Evolutionary conservation across 257 asterid species (phyloP).

Genomic region (Osmanthus fragrans): DNA sequence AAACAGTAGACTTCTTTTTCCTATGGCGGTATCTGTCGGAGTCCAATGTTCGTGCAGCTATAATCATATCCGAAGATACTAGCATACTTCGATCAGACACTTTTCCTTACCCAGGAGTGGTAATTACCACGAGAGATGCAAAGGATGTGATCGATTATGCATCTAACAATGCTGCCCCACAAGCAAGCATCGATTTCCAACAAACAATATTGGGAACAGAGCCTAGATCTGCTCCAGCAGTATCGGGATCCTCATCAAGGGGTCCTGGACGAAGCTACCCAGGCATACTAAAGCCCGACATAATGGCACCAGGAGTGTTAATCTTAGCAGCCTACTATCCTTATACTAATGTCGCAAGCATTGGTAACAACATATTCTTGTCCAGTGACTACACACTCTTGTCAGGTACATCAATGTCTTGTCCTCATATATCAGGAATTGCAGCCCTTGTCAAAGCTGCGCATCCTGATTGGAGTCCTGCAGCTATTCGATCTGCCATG

Average conservation of each 20-base stretch:
- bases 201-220: slow-evolving; percentile 33
- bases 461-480: slow-evolving; percentile 49
- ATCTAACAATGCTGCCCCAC: not conserved
- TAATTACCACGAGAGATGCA: slow-evolving; percentile 31
- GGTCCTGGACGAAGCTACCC: slow-evolving; percentile 38
- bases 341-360: not conserved
- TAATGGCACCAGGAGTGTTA: slow-evolving; percentile 41
- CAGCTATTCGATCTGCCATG: slow-evolving; percentile 47
- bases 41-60: slow-evolving; percentile 29
- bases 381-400: slow-evolving; percentile 23
- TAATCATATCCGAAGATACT: slow-evolving; percentile 30
- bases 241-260: slow-evolving; percentile 30
- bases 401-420: slow-evolving; percentile 51
- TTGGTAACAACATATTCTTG: slow-evolving; percentile 26
- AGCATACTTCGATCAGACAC: slow-evolving; percentile 15
- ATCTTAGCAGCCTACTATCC: slow-evolving; percentile 39
- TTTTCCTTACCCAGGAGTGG: slow-evolving; percentile 35
- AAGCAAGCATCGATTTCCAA: slow-evolving; percentile 36
- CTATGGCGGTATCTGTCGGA: slow-evolving; percentile 2
- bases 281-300: slow-evolving; percentile 38
- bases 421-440: slow-evolving; percentile 47
- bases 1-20: not conserved
- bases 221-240: slow-evolving; percentile 41
- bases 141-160: slow-evolving; percentile 25
- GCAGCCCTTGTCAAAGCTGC: slow-evolving; percentile 41